Conservation (phyloP, 148 eudicot genomes). For the Talinum fruticosum region DNA sequence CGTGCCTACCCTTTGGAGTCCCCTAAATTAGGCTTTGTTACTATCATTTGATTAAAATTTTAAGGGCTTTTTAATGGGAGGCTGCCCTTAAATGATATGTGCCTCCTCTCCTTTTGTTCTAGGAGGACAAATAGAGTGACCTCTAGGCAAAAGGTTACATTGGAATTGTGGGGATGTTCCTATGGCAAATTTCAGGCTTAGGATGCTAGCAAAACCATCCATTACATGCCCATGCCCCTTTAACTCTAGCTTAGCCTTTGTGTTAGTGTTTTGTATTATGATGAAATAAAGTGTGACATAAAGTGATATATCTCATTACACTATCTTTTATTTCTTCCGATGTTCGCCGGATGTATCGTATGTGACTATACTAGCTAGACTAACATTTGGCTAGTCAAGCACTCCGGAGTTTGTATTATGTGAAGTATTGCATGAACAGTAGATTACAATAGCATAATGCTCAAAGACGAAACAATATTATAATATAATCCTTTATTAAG, state of each 20-base stretch:
- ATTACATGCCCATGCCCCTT: not conserved
- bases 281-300: not conserved
- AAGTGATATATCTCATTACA: not conserved
- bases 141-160: slow-evolving; percentile 14
- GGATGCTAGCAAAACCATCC: slow-evolving; percentile 3
- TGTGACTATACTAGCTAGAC: too few relatives aligned
- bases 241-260: not conserved
- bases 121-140: slow-evolving; percentile 15
- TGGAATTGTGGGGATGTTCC: slow-evolving; percentile 12
- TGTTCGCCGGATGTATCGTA: too few relatives aligned
- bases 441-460: too few relatives aligned
- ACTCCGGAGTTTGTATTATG: not conserved
- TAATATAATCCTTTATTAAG: too few relatives aligned
- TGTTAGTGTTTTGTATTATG: not conserved
- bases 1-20: slow-evolving; percentile 27
- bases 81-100: not conserved
- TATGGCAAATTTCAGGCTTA: not conserved
- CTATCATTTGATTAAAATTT: slow-evolving; percentile 12
- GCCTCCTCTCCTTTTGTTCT: not conserved
- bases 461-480: too few relatives aligned
- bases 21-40: slow-evolving; percentile 11
- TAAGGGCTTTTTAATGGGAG: not conserved
- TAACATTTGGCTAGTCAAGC: too few relatives aligned
- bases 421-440: too few relatives aligned
- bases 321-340: not conserved